phyloP scores from a whole-genome alignment of 2,329 filamentous ascomycete genomes.

The Trichoderma aggressivum region DNA sequence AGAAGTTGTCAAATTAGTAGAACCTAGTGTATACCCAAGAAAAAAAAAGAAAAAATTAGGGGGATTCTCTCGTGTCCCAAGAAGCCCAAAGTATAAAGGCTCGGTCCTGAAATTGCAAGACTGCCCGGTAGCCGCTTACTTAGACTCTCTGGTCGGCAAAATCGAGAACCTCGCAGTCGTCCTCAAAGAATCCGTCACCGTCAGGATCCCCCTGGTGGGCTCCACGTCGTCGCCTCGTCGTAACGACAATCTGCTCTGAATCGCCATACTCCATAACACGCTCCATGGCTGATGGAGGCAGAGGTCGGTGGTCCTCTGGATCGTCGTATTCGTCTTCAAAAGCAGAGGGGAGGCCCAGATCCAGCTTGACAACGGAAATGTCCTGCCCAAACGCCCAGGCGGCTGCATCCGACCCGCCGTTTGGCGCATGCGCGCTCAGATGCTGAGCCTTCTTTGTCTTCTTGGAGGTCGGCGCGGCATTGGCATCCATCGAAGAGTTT shows the following conservation, averaged over 20 bases:
- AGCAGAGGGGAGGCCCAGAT: constrained; percentile 46
- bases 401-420: constrained; percentile 19
- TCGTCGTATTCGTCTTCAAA: constrained; percentile 52
- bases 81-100: neutral
- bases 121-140: constrained; percentile 36
- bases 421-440: neutral
- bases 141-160: constrained; percentile 71
- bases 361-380: constrained; percentile 49
- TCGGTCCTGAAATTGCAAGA: neutral
- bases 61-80: neutral
- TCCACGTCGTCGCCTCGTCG: constrained; percentile 66
- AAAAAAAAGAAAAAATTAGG: neutral
- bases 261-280: constrained; percentile 58
- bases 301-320: constrained; percentile 54
- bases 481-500: constrained; percentile 41
- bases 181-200: constrained; percentile 82
- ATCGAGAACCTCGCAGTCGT: constrained; percentile 87
- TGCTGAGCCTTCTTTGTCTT: constrained; percentile 33
- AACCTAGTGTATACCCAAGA: constrained; percentile 19
- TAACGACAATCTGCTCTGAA: constrained; percentile 77
- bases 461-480: constrained; percentile 34
- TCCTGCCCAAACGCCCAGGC: constrained; percentile 61
- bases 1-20: constrained; percentile 23
- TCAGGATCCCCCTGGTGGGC: constrained; percentile 49
- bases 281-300: constrained; percentile 63